Evolutionary conservation across 768 basidiomycete species (phyloP).

Genomic region (Cyclocybe cylindracea): DNA sequence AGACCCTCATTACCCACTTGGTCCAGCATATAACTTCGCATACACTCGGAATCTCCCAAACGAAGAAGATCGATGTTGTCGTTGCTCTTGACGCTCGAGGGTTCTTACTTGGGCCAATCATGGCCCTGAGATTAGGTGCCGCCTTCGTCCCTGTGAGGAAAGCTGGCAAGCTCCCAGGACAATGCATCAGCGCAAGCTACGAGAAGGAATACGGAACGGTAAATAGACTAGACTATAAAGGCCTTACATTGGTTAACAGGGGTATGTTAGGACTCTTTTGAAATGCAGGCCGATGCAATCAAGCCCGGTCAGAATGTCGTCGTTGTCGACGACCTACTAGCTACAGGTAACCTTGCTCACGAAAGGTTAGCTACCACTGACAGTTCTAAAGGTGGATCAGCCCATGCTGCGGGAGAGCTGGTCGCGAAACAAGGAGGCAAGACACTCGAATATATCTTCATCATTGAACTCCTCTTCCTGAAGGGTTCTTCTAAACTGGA

Average conservation of each 20-base stretch:
- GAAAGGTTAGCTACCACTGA: not conserved
- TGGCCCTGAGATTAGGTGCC: conserved; percentile 88
- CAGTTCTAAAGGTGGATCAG: conserved; percentile 74
- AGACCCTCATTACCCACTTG: conserved; percentile 88
- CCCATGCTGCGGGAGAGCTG: conserved; percentile 89
- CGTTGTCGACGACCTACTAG: conserved; percentile 93
- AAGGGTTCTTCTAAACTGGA: conserved; percentile 77
- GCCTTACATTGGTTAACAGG: not conserved
- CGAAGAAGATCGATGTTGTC: conserved; percentile 83
- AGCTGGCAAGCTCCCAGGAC: conserved; percentile 91
- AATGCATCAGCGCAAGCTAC: conserved; percentile 72
- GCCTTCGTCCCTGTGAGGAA: conserved; percentile 97
- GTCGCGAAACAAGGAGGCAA: conserved; percentile 81
- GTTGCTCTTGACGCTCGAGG: conserved; percentile 96
- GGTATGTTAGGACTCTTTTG: conserved; percentile 76
- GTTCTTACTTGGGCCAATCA: conserved; percentile 90
- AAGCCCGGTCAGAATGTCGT: conserved; percentile 80
- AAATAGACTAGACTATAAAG: conserved; percentile 18
- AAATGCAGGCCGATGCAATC: conserved; percentile 91
- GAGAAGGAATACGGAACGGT: conserved; percentile 94
- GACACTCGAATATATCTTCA: conserved; percentile 91
- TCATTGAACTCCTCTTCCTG: conserved; percentile 80
- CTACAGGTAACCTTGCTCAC: conserved; percentile 70
- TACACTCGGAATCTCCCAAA: conserved; percentile 60
- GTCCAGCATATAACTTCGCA: conserved; percentile 82